Evolutionary conservation across 1,284 basidiomycete species (phyloP), one percentile per base, ranked within the genome.

Genomic region (Sanghuangporus sanghuang): DNA sequence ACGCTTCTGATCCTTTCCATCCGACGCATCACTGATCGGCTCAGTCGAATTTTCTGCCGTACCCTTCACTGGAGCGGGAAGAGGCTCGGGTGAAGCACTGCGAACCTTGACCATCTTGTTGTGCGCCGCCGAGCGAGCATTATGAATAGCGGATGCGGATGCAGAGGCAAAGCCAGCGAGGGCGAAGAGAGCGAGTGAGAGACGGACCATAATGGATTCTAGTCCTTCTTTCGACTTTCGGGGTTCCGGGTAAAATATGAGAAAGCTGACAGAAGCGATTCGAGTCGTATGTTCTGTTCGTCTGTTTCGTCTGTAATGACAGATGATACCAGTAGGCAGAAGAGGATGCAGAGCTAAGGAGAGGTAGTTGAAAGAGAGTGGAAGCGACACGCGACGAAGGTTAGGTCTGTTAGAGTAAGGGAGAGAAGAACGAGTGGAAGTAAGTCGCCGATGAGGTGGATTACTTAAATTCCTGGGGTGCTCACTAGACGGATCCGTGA

Each of bases 1-100:
- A n/a, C 58, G 53, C 52, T 61, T 23, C 54, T 65, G 69, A 11
- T 46, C 27, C 12, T 77, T 79, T 23, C 76, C 79, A 59, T 39
- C 50, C 11, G 35, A 16, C 14, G 61, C 46, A 9, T 44, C 39
- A 32, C 18, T 49, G 16, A 46, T 48, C 44, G 11, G 32, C 27
- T 21, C 46, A 11, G 14, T 42, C 73, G 53, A 83, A 79, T 56
- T 73, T 75, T 32, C 79, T 79, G 46, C 83, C 61, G 46, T 46
- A 70, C 23, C 67, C 71, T 32, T 66, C 67, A 11, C 61, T 71
- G 66, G 75, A 74, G 48, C 68, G 68, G 39, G 78, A 78, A 35
- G 70, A 46, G 18, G 71, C 71, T 55, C 73, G 67, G 61, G 80
- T 68, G 18, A 81, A 75, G 18, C 35, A 23, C 16, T 42, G 7